A percentile compares a stretch with the other conserved stretches of the same genome.
phyloP scores from a whole-genome alignment of 2,329 filamentous ascomycete genomes.

The Sporothrix protearum region DNA sequence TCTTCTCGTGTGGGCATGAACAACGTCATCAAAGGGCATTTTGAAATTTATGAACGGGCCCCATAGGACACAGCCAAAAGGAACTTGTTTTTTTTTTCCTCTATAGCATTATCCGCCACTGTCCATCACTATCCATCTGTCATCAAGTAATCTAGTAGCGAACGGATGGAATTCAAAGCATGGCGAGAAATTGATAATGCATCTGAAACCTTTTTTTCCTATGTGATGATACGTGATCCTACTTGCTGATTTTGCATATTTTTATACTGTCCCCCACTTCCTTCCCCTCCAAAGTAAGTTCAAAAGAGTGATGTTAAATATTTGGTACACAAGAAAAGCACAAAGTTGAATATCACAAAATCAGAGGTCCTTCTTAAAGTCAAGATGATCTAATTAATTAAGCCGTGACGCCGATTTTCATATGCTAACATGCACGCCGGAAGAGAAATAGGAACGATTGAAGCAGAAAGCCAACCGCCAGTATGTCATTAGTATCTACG shows the following conservation, averaged over 20 bases:
- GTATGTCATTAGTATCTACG: not conserved
- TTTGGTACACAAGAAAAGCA: not conserved
- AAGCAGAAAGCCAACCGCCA: not conserved
- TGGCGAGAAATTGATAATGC: not conserved
- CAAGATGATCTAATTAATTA: conserved; percentile 9
- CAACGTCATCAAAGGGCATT: not conserved
- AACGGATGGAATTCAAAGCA: not conserved
- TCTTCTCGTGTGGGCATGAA: not conserved
- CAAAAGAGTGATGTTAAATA: no score
- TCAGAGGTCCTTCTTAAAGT: no score
- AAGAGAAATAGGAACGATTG: not conserved
- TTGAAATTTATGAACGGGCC: not conserved
- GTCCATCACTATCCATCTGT: not conserved
- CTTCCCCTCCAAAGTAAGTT: no score
- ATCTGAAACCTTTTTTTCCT: not conserved
- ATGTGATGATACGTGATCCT: not conserved
- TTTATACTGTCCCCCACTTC: no score
- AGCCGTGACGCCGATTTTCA: not conserved
- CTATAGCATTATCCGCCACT: not conserved
- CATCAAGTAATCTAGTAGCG: not conserved
- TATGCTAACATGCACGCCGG: not conserved
- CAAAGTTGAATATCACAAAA: not conserved
- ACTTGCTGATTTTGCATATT: no score
- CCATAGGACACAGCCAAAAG: not conserved
- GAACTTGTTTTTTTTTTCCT: not conserved